Conservation (phyloP, 2,329 filamentous ascomycete species). For the Pyricularia sp. region DNA sequence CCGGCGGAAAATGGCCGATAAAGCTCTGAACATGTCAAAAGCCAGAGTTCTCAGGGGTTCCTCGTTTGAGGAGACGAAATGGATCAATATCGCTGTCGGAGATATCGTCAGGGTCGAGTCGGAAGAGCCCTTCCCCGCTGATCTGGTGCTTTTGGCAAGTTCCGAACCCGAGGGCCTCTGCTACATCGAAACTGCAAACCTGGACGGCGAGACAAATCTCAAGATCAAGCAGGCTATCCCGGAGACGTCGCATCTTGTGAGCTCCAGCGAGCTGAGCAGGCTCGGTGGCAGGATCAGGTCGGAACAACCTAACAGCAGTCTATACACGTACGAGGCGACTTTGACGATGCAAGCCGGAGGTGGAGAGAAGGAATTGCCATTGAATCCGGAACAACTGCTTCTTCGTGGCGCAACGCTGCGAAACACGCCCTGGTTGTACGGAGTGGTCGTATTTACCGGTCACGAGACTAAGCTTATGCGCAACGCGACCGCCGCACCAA, state of each 20-base stretch:
- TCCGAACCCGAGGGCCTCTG: constrained; percentile 96
- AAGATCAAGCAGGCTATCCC: constrained; percentile 98
- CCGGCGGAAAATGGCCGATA: constrained; percentile 79
- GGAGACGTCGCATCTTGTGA: constrained; percentile 83
- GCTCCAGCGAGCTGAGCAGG: constrained; percentile 73
- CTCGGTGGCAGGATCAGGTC: constrained; percentile 81
- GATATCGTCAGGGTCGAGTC: constrained; percentile 91
- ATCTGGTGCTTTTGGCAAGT: constrained; percentile 83
- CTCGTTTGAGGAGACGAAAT: constrained; percentile 76
- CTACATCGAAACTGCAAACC: constrained; percentile 96
- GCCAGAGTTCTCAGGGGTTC: constrained; percentile 77
- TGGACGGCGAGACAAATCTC: constrained; percentile 95
- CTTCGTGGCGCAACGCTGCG: constrained; percentile 87
- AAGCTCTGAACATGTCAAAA: constrained; percentile 77
- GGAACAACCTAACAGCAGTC: constrained; percentile 94
- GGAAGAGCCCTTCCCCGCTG: constrained; percentile 89
- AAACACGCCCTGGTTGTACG: constrained; percentile 96
- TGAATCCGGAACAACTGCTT: constrained; percentile 87
- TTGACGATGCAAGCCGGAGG: constrained; percentile 84
- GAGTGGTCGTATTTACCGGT: constrained; percentile 91
- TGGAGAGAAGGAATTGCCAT: constrained; percentile 82
- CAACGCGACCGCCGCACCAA: constrained; percentile 92
- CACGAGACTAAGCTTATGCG: constrained; percentile 99
- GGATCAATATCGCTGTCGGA: constrained; percentile 88
- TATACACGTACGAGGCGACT: constrained; percentile 97